phyloP scores from a whole-genome alignment of 2,329 filamentous ascomycete genomes.

The Piedraia hortae region DNA sequence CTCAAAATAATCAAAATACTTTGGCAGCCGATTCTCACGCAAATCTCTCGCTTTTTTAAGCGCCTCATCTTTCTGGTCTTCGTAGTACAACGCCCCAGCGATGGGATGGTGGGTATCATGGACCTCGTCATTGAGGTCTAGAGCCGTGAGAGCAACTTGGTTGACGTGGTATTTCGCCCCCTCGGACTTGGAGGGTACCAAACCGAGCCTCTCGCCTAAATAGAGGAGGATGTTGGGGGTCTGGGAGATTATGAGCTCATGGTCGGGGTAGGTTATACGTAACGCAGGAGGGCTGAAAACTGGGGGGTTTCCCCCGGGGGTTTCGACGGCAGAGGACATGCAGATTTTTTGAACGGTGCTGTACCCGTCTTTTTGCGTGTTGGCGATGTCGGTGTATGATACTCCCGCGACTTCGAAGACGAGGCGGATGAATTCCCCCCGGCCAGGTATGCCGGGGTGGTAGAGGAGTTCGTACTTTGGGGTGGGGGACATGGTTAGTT shows the following conservation, averaged over 20 bases:
- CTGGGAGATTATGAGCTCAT: slow-evolving; percentile 34
- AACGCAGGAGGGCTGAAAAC: slow-evolving; percentile 39
- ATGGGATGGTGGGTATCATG: slow-evolving; percentile 51
- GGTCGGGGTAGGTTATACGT: slow-evolving; percentile 19
- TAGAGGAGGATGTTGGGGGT: slow-evolving; percentile 49
- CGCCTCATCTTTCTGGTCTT: slow-evolving; percentile 46
- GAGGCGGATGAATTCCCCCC: slow-evolving; percentile 47
- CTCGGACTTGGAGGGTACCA: slow-evolving; percentile 24
- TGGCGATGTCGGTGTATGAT: slow-evolving; percentile 34
- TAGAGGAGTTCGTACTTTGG: slow-evolving; percentile 27
- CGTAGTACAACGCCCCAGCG: slow-evolving; percentile 28
- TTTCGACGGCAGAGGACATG: slow-evolving; percentile 11
- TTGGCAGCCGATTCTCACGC: slow-evolving; percentile 34
- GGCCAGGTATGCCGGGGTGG: slow-evolving; percentile 43
- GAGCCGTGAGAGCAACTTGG: slow-evolving; percentile 35
- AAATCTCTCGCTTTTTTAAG: slow-evolving; percentile 30
- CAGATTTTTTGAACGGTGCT: slow-evolving; percentile 23
- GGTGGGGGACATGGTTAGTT: too few relatives aligned
- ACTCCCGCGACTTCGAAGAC: slow-evolving; percentile 40
- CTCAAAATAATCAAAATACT: slow-evolving; percentile 46
- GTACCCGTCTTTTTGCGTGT: slow-evolving; percentile 22
- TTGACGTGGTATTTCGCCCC: slow-evolving; percentile 28
- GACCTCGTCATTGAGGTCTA: slow-evolving; percentile 44
- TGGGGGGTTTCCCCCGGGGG: slow-evolving; percentile 30
- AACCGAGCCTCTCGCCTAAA: slow-evolving; percentile 30